Evolutionary conservation across 1,284 basidiomycete species (phyloP), one percentile per base, ranked within the genome.

Genomic region (Cutaneotrichosporon dermatis): DNA sequence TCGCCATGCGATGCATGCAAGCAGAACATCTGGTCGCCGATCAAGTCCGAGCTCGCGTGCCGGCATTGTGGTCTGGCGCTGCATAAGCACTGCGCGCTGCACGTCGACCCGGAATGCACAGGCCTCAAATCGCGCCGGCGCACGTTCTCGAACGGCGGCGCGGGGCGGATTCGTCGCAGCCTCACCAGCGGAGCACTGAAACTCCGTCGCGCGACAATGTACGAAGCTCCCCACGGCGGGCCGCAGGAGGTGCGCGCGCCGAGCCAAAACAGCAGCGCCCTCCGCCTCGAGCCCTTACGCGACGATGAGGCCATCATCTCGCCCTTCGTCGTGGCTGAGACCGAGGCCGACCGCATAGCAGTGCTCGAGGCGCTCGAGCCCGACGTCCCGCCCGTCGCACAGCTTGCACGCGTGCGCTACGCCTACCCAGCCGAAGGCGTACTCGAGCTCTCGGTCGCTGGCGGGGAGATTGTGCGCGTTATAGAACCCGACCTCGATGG

Each of bases 401-500:
- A 43, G 15, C 37, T 62, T 2, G 65, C 65, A 9, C 58, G 60
- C 25, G 63, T 60, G 4, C 50, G 45, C 8, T 40, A 55, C 12
- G 15, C 54, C 11, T 60, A 62, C 45, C n/a, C 51, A 10, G 57
- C 61, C 12, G 55, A 33, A 0, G 54, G 56, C 15, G 33, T 33
- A 25, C 42, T 43, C 5, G 62, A 64, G 49, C 41, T 64, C 6
- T 16, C 33, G 10, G 41, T 58, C 6, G 11, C 16, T 42, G 46
- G 10, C 7, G 65, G 65, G 15, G 60, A 63, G 51, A 53, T 66
- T 2, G 51, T 66, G n/a, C 57, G 60, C 36, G 34, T 66, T 33
- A 16, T 64, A 40, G 65, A 66, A 55, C 63, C 58, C 4, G 64
- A 66, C 57, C 46, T 66, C 8, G 60, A 61, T 39, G 62, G 62